Evolutionary conservation across 1,284 basidiomycete genomes (phyloP).

Genomic region (Cryptococcus sp.): DNA sequence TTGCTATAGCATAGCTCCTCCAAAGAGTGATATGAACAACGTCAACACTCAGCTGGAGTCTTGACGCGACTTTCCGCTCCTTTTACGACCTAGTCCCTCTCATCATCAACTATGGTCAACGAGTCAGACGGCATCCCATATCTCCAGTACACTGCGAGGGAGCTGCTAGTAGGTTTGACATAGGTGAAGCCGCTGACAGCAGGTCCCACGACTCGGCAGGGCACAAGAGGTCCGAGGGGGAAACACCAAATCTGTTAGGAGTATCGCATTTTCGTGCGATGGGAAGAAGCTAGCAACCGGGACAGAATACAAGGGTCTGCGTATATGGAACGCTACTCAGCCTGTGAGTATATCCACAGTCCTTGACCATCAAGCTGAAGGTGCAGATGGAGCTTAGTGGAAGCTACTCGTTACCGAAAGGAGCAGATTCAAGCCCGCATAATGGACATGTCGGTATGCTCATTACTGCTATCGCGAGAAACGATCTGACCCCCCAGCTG

Average conservation of each 20-base stretch:
- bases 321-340: constrained; percentile 21
- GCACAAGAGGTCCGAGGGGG: constrained; percentile 23
- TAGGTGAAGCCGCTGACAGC: not conserved
- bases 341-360: not conserved
- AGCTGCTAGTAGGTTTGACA: constrained; percentile 16
- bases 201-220: constrained; percentile 19
- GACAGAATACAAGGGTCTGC: constrained; percentile 21
- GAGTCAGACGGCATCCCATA: constrained; percentile 19
- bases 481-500: constrained; percentile 10
- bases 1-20: too few species aligned
- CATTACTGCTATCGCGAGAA: not conserved
- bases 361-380: not conserved
- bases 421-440: constrained; percentile 30
- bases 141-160: constrained; percentile 16
- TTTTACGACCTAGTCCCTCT: not conserved
- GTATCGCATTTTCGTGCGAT: constrained; percentile 27
- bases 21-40: too few species aligned
- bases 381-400: constrained; percentile 13
- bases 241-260: constrained; percentile 19
- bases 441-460: constrained; percentile 30
- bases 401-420: constrained; percentile 15
- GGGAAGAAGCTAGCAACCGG: constrained; percentile 24
- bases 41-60: too few species aligned
- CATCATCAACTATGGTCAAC: constrained; percentile 7
- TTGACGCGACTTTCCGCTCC: not conserved